Conservation (phyloP, 768 basidiomycete species). For the Leccinum broughii region DNA sequence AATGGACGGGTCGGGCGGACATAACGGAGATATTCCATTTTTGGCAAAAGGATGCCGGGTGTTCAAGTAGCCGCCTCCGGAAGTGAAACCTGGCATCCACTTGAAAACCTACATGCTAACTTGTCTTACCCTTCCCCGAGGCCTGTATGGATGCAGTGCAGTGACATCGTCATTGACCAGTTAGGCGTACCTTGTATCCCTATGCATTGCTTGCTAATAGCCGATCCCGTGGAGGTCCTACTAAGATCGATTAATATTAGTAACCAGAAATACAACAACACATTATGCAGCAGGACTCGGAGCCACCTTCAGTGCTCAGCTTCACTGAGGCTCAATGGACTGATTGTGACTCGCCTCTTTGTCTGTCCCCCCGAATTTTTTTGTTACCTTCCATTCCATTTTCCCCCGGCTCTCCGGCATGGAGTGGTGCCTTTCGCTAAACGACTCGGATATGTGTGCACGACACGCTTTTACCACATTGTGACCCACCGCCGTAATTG, state of each 20-base stretch:
- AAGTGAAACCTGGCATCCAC: constrained; percentile 1
- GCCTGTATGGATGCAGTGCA: constrained; percentile 21
- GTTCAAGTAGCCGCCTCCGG: constrained; percentile 24
- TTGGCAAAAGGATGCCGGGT: constrained; percentile 14
- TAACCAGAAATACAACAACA: constrained; percentile 8
- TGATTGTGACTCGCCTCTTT: constrained; percentile 4
- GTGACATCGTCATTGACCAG: constrained; percentile 18
- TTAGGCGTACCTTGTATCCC: constrained; percentile 20
- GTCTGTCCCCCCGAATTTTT: background rate
- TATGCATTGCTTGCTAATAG: constrained; percentile 19
- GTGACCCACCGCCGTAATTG: background rate
- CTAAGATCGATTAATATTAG: constrained; percentile 4
- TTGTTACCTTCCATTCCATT: constrained; percentile 3
- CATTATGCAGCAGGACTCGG: background rate
- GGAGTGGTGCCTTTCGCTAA: constrained; percentile 15
- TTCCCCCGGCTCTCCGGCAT: constrained; percentile 9
- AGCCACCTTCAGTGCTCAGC: background rate
- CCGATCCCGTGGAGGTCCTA: constrained; percentile 8
- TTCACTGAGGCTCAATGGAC: background rate
- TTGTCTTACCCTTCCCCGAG: constrained; percentile 8
- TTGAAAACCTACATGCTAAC: constrained; percentile 6
- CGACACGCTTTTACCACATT: constrained; percentile 19
- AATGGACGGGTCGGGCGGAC: constrained; percentile 2
- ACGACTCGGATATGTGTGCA: constrained; percentile 5
- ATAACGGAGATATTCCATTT: background rate